A percentile compares a stretch with the other conserved stretches of the same genome.
Evolutionary conservation across 257 asterid genomes (phyloP).

Genomic region (Plantago major): DNA sequence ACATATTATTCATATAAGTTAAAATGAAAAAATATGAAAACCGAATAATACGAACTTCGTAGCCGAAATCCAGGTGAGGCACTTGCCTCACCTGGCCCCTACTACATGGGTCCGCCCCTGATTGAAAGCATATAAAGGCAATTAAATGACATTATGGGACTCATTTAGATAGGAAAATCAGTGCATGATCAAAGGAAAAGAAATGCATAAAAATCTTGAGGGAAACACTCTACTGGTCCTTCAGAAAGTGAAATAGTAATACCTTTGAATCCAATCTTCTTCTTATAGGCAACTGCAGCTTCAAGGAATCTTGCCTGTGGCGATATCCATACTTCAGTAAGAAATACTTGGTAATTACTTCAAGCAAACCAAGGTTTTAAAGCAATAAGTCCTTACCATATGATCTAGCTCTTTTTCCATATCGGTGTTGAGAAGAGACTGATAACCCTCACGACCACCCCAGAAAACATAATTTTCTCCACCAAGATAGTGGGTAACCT

Average conservation of each 20-base stretch:
- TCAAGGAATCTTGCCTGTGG: constrained; percentile 84
- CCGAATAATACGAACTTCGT: no score
- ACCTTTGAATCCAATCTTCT: constrained; percentile 98
- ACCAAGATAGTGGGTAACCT: constrained; percentile 97
- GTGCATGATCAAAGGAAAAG: background rate
- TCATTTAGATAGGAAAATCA: background rate
- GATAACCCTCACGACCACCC: constrained; percentile 99
- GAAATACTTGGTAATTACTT: background rate
- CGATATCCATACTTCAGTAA: background rate
- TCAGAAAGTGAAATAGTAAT: constrained; percentile 14
- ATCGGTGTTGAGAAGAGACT: constrained; percentile 87
- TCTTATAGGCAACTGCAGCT: constrained; percentile 91
- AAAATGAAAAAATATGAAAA: no score
- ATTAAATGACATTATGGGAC: background rate
- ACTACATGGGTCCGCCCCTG: no score
- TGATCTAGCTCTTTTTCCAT: constrained; percentile 95
- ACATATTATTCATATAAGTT: no score
- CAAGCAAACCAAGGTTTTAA: background rate
- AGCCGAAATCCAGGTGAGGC: no score
- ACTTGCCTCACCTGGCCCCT: no score
- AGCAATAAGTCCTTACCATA: constrained; percentile 42
- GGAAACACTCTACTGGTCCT: background rate
- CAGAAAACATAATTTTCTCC: constrained; percentile 97
- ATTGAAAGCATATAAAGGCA: background rate
- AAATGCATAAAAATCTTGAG: background rate